These are phyloP conservation scores for Seminavis robusta DNA, from an alignment of 108 stramenopile species.

Conservation along the genomic window DNA sequence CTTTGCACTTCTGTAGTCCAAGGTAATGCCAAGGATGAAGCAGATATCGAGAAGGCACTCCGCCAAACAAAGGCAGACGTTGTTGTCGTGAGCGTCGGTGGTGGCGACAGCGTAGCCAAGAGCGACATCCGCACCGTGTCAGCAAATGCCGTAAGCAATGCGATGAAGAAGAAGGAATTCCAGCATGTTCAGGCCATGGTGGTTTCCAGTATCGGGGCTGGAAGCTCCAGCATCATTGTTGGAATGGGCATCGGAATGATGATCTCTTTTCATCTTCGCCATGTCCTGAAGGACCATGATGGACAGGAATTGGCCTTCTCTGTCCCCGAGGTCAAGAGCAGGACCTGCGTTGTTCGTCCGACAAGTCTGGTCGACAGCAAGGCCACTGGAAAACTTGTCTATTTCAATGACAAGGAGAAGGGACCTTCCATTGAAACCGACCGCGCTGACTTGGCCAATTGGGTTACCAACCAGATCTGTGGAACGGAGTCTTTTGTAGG, in stretches of 20 bases:
- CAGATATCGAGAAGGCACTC: conserved; percentile 16
- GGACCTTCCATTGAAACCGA: conserved; percentile 13
- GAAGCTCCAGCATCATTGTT: conserved; percentile 12
- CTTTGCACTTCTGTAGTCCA: conserved; percentile 4
- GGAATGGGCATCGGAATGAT: conserved; percentile 26
- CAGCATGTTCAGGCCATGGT: conserved; percentile 16
- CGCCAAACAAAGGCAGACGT: conserved; percentile 1
- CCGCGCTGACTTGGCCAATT: conserved; percentile 26
- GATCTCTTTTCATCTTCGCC: conserved; percentile 18
- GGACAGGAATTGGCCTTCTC: conserved; percentile 20
- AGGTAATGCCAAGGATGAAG: conserved; percentile 9
- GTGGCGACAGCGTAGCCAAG: conserved; percentile 3
- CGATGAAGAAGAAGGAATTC: conserved; percentile 8
- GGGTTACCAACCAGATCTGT: conserved; percentile 5
- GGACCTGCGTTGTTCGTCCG: conserved; percentile 20
- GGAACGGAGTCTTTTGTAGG: background rate
- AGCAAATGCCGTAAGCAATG: conserved; percentile 17
- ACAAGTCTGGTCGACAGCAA: conserved; percentile 16
- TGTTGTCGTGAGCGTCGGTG: conserved; percentile 16
- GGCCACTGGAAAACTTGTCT: conserved; percentile 5
- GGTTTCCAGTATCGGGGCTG: conserved; percentile 23
- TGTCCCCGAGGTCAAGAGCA: background rate
- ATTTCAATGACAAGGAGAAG: conserved; percentile 14
- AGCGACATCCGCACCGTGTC: conserved; percentile 11
- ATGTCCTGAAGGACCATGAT: conserved; percentile 18